Percentiles rank a stretch among this genome's conserved stretches.
These are phyloP conservation scores for Megacollybia marginata DNA, from an alignment of 768 basidiomycete species.

Conservation along the genomic window DNA sequence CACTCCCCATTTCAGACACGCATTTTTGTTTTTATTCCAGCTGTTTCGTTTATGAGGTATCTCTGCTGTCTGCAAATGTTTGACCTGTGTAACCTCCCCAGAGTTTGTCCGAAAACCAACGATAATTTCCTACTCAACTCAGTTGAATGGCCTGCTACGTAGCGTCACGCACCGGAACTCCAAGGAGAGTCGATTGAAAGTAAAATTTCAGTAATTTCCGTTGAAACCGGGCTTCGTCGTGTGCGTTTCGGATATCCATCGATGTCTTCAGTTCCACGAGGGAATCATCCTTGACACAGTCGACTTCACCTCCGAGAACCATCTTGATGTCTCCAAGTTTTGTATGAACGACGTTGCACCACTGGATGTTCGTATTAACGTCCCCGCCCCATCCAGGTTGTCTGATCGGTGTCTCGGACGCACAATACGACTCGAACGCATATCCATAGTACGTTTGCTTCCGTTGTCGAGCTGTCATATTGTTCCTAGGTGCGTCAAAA, in stretches of 20 bases:
- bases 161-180: constrained; percentile 65
- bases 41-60: constrained; percentile 67
- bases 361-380: constrained; percentile 84
- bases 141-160: neutral
- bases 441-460: constrained; percentile 80
- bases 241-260: constrained; percentile 50
- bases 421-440: constrained; percentile 86
- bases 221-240: constrained; percentile 73
- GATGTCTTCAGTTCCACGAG: constrained; percentile 90
- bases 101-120: constrained; percentile 81
- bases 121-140: constrained; percentile 54
- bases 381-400: constrained; percentile 64
- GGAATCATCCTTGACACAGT: constrained; percentile 72
- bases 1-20: constrained; percentile 73
- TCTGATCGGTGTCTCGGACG: constrained; percentile 33
- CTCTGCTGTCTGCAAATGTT: constrained; percentile 71
- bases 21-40: constrained; percentile 69
- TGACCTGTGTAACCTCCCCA: constrained; percentile 60
- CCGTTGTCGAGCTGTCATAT: constrained; percentile 56
- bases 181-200: constrained; percentile 85
- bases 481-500: constrained; percentile 38
- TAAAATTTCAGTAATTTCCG: constrained; percentile 91
- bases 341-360: constrained; percentile 86
- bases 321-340: constrained; percentile 66
- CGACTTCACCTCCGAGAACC: constrained; percentile 86